These are phyloP conservation scores for Serendipita sp. DNA, from an alignment of 768 basidiomycete species.

Conservation along the genomic window DNA sequence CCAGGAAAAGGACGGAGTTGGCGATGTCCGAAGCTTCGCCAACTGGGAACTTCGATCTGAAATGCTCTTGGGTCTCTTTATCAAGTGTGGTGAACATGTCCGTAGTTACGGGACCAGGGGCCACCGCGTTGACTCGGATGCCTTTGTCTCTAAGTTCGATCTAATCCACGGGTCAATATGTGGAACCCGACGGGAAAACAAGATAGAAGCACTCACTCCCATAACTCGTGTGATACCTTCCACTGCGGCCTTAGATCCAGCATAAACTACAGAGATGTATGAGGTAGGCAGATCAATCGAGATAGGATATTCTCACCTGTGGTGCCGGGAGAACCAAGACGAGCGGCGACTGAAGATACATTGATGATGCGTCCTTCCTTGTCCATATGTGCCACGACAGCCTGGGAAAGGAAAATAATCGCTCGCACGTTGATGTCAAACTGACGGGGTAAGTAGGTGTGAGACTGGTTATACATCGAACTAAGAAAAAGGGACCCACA, in stretches of 20 bases:
- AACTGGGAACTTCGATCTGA: no score
- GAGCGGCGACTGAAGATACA: background rate
- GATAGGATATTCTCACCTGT: conserved; percentile 21
- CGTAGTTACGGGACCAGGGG: conserved; percentile 41
- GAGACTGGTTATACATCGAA: background rate
- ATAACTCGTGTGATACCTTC: conserved; percentile 30
- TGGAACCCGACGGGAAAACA: no score
- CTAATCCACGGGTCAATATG: no score
- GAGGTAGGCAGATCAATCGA: conserved; percentile 29
- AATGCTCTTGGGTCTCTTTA: no score
- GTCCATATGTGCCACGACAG: background rate
- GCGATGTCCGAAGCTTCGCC: no score
- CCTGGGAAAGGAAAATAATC: no score
- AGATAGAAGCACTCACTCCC: background rate
- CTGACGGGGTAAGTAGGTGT: conserved; percentile 15
- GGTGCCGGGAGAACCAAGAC: background rate
- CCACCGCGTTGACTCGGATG: conserved; percentile 43
- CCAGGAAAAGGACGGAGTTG: no score
- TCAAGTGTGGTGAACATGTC: conserved; percentile 16
- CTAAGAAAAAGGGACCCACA: background rate
- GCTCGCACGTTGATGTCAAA: conserved; percentile 14
- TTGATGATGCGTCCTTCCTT: background rate
- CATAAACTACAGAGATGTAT: conserved; percentile 30
- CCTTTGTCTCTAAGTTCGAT: conserved; percentile 16
- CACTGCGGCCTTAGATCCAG: conserved; percentile 41